Conservation (phyloP, 768 basidiomycete species). For the Sporobolomyces roseus region DNA sequence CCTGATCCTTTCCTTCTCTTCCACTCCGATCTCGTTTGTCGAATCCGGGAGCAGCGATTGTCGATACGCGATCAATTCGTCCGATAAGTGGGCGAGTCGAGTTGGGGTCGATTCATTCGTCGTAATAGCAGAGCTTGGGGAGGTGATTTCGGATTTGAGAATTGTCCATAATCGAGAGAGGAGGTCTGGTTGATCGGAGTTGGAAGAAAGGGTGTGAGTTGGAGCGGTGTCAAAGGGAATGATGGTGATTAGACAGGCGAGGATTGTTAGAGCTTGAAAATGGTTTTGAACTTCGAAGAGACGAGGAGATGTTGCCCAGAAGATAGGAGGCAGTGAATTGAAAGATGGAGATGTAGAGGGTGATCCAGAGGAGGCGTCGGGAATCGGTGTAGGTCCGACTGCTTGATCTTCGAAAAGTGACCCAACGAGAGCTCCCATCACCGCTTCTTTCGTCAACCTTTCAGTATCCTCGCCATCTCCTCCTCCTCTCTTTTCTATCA, state of each 20-base stretch:
- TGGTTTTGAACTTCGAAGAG: constrained; percentile 32
- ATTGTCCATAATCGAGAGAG: constrained; percentile 10
- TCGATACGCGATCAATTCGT: constrained; percentile 19
- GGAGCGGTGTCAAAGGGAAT: neutral
- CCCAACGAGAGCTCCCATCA: constrained; percentile 7
- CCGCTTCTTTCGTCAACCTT: neutral
- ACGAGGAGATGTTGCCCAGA: constrained; percentile 2
- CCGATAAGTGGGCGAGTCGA: constrained; percentile 17
- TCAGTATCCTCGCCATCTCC: neutral
- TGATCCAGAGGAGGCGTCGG: neutral
- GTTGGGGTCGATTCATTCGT: neutral
- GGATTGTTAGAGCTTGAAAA: constrained; percentile 33
- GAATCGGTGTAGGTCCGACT: constrained; percentile 2
- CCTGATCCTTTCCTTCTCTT: neutral
- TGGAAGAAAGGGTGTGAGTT: neutral
- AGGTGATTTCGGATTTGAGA: neutral
- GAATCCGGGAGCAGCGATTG: no score
- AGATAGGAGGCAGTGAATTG: constrained; percentile 20
- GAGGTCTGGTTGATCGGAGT: no score
- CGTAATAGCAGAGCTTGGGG: neutral
- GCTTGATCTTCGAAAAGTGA: constrained; percentile 7
- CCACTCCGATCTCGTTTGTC: neutral
- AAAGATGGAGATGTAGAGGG: neutral
- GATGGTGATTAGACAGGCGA: constrained; percentile 28
- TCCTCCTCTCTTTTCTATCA: neutral